Percentiles rank a stretch among this genome's conserved stretches.
phyloP scores from a whole-genome alignment of 2,329 filamentous ascomycete genomes.

The Zasmidium citrigriseum region DNA sequence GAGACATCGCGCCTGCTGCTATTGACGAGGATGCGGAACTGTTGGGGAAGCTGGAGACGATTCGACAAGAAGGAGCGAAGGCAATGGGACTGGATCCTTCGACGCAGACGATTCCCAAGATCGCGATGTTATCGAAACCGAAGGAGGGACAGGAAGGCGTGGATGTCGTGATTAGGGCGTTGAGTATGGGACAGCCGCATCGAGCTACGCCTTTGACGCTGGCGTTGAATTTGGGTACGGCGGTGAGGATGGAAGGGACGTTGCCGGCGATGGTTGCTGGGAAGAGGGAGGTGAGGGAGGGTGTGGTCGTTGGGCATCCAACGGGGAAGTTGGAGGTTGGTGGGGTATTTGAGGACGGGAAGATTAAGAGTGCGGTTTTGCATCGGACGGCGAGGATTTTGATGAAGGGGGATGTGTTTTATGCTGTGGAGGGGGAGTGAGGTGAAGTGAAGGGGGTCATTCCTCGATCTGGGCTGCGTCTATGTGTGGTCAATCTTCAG shows the following conservation, averaged over 20 bases:
- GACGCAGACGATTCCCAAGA: conserved; percentile 61
- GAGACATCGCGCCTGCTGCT: conserved; percentile 55
- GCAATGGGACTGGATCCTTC: conserved; percentile 60
- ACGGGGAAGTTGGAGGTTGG: conserved; percentile 33
- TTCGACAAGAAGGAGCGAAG: conserved; percentile 59
- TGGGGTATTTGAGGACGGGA: conserved; percentile 24
- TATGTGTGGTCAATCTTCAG: no score
- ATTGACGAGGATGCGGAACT: conserved; percentile 53
- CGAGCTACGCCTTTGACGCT: conserved; percentile 46
- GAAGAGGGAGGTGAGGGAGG: conserved; percentile 19
- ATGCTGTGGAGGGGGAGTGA: conserved; percentile 14
- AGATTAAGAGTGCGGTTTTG: conserved; percentile 30
- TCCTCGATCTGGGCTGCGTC: no score
- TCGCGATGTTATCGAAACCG: conserved; percentile 54
- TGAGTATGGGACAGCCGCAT: conserved; percentile 48
- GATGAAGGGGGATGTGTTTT: conserved; percentile 35
- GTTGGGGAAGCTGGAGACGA: conserved; percentile 57
- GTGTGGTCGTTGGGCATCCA: conserved; percentile 31
- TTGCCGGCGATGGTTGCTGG: conserved; percentile 25
- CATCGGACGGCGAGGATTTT: conserved; percentile 32
- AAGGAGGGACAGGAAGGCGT: conserved; percentile 14
- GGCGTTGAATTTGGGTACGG: conserved; percentile 45
- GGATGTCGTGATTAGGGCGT: conserved; percentile 45
- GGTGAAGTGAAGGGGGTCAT: no score
- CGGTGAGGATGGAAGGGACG: conserved; percentile 35